Conservation (phyloP, 1,284 basidiomycete genomes). For the Pseudozyma tsukubaensis region DNA sequence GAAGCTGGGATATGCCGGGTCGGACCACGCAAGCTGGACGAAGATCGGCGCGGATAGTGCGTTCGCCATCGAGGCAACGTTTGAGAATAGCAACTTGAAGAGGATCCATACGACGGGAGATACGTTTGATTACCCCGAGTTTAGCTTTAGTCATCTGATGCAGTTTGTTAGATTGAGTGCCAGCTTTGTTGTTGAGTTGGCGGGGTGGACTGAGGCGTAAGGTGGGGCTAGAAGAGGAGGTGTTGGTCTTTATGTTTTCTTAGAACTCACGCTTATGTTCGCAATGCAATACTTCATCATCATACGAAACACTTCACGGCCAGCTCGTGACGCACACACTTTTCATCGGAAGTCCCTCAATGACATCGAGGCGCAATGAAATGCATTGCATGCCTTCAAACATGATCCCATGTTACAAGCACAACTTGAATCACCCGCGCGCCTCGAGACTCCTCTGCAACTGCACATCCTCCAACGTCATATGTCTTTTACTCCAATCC, state of each 20-base stretch:
- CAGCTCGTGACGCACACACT: too few species aligned
- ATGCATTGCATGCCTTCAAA: neutral
- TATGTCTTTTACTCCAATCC: slow-evolving; percentile 44
- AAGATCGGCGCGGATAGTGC: slow-evolving; percentile 68
- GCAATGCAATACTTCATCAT: neutral
- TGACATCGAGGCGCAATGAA: too few species aligned
- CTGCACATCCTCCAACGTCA: slow-evolving; percentile 41
- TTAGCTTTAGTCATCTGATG: slow-evolving; percentile 61
- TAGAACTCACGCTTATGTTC: slow-evolving; percentile 1
- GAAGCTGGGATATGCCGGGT: slow-evolving; percentile 92
- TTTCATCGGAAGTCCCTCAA: too few species aligned
- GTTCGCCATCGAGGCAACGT: slow-evolving; percentile 66
- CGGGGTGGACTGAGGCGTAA: slow-evolving; percentile 43
- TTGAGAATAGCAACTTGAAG: slow-evolving; percentile 59
- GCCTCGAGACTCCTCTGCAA: slow-evolving; percentile 24
- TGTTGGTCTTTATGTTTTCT: neutral
- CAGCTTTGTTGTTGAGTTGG: slow-evolving; percentile 63
- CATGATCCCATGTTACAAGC: neutral
- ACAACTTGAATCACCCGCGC: slow-evolving; percentile 9
- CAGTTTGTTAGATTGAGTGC: slow-evolving; percentile 60
- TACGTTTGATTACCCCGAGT: slow-evolving; percentile 53
- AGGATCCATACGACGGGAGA: slow-evolving; percentile 58
- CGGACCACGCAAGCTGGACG: slow-evolving; percentile 74
- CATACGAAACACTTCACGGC: too few species aligned
- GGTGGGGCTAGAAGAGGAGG: neutral